phyloP scores from a whole-genome alignment of 2,329 filamentous ascomycete genomes.

The Onygenales sp. region DNA sequence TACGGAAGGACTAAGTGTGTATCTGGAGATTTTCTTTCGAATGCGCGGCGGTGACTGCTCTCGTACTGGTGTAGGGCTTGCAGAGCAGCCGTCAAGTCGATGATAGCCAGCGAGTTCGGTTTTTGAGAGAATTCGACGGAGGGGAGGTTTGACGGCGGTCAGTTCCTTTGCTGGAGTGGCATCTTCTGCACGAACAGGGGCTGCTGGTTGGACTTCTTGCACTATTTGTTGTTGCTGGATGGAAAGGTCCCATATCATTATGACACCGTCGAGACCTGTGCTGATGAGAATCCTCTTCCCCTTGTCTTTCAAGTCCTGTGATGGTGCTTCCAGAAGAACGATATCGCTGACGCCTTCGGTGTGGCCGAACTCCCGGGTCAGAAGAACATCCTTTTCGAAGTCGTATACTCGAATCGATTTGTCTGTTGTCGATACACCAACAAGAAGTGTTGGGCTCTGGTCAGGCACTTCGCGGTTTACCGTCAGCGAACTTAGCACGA shows the following conservation, averaged over 20 bases:
- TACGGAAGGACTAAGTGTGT: constrained; percentile 33
- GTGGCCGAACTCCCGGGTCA: constrained; percentile 89
- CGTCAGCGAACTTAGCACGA: constrained; percentile 69
- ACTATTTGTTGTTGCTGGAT: constrained; percentile 24
- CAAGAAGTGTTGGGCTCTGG: constrained; percentile 55
- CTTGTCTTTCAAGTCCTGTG: constrained; percentile 32
- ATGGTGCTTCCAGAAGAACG: constrained; percentile 50
- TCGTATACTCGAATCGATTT: constrained; percentile 93
- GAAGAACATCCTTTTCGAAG: constrained; percentile 60
- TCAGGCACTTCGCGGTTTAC: constrained; percentile 46
- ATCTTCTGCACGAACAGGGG: constrained; percentile 24
- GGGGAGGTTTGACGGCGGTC: constrained; percentile 56
- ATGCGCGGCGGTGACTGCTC: constrained; percentile 41
- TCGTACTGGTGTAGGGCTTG: constrained; percentile 34
- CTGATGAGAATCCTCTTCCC: constrained; percentile 50
- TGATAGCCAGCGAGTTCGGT: constrained; percentile 76
- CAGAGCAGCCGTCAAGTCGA: constrained; percentile 37
- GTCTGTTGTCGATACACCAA: constrained; percentile 88
- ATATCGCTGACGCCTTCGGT: constrained; percentile 88
- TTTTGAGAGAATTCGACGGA: constrained; percentile 78
- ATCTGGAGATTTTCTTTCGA: constrained; percentile 47
- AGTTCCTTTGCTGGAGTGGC: constrained; percentile 37
- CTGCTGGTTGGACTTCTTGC: constrained; percentile 18
- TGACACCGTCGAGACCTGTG: constrained; percentile 68
- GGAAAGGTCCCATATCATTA: constrained; percentile 62